Conservation (phyloP, 345 rosid species). For the Erucastrum elatum region DNA sequence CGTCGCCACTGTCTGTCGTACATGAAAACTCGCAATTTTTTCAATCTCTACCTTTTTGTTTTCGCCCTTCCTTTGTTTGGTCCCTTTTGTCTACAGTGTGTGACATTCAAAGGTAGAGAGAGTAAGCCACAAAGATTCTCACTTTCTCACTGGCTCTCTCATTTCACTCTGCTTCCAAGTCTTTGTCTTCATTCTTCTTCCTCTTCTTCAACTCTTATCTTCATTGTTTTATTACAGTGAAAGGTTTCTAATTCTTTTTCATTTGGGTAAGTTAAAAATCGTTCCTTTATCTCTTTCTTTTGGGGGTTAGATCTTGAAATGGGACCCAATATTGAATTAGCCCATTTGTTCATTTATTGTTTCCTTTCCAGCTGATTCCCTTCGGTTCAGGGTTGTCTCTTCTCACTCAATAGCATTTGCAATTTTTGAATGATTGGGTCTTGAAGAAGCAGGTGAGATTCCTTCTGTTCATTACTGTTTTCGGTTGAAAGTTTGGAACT, state of each 20-base stretch:
- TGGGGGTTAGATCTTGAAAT: constrained; percentile 40
- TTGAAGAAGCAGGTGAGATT: constrained; percentile 30
- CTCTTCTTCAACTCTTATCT: constrained; percentile 38
- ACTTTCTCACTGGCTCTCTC: constrained; percentile 30
- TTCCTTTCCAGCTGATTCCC: constrained; percentile 33
- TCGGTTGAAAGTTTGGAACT: not conserved
- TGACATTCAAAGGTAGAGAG: not conserved
- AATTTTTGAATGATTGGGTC: constrained; percentile 19
- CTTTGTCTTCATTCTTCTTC: constrained; percentile 28
- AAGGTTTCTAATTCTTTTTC: constrained; percentile 31
- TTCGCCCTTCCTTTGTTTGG: constrained; percentile 33
- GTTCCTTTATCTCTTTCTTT: constrained; percentile 23
- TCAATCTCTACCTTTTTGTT: constrained; percentile 17
- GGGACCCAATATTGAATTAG: constrained; percentile 42
- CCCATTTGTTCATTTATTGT: constrained; percentile 47
- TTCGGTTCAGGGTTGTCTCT: constrained; percentile 33
- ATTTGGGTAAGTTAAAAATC: constrained; percentile 36
- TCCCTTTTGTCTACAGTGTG: constrained; percentile 16
- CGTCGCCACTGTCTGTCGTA: constrained; percentile 30
- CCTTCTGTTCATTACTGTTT: not conserved
- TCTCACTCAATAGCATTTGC: constrained; percentile 10
- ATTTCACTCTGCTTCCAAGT: constrained; percentile 39
- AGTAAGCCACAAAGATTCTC: constrained; percentile 22
- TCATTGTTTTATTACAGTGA: constrained; percentile 45
- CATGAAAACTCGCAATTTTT: constrained; percentile 25